These are phyloP conservation scores for Olyra latifolia DNA, from an alignment of 176 grass and related monocot species.

Conservation along the genomic window DNA sequence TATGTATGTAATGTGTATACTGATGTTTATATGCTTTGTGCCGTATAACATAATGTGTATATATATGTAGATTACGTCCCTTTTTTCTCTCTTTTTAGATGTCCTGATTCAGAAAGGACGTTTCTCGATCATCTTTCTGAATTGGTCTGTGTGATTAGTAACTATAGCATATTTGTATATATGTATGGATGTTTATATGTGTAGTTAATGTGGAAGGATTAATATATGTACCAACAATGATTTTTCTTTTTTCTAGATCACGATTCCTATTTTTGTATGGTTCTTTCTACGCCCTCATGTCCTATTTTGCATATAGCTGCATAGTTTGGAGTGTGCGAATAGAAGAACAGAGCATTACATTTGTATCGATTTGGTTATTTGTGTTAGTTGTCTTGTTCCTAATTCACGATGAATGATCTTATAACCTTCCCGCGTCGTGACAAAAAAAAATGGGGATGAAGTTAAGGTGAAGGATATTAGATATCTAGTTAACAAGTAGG, in stretches of 20 bases:
- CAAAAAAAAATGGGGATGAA: too few relatives aligned
- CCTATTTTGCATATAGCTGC: neutral
- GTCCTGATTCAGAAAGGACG: constrained; percentile 30
- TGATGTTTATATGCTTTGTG: neutral
- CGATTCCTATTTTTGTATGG: neutral
- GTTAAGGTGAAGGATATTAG: too few relatives aligned
- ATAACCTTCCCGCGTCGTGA: too few relatives aligned
- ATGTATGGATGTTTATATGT: neutral
- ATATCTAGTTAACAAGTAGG: too few relatives aligned
- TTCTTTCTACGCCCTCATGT: neutral
- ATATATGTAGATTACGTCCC: neutral
- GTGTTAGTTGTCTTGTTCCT: too few relatives aligned
- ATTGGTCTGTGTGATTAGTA: constrained; percentile 10
- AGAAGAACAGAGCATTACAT: neutral
- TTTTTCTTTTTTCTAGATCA: neutral
- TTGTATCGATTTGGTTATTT: too few relatives aligned
- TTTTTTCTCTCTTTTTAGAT: neutral
- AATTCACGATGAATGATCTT: too few relatives aligned
- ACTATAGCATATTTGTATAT: neutral
- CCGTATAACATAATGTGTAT: neutral
- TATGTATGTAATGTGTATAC: too few relatives aligned
- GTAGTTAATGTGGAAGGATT: constrained; percentile 1
- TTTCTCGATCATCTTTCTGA: constrained; percentile 31
- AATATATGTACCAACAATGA: neutral
- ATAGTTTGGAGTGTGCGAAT: neutral